Evolutionary conservation across 805 yeast genomes (phyloP), one percentile per base, ranked within the genome.

Genomic region (Wickerhamiella siamensis): DNA sequence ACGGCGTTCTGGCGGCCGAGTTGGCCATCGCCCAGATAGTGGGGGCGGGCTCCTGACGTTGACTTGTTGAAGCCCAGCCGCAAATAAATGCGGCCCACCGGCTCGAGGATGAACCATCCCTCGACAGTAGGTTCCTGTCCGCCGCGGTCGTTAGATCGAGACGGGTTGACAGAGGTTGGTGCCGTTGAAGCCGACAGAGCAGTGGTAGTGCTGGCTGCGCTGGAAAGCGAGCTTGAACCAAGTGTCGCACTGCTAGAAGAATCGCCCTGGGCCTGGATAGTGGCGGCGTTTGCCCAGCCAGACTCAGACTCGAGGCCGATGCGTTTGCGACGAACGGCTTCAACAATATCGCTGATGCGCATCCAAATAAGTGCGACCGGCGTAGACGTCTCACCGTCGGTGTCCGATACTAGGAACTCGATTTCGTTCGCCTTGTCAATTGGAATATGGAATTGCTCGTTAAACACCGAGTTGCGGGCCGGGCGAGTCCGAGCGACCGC

Each of bases 1-100:
- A 91, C 88, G 47, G 99, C 99, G 65, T 96, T 97, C 58, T 88
- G 95, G 69, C 99, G 94, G 27, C 84, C 88, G 41, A 81, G 67
- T 0, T 83, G 83, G 40, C 60, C 61, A 20, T 67, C 73, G 32
- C 59, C 50, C 3, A 57, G 48, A 33, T 45, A 43, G 14, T 43
- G 42, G n/a, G 59, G 38, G 41, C 67, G 70, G 16, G 70, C 71
- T 27, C 47, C 45, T 22, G 63, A 57, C 20, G 65, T 62, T 4
- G 79, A 71, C 54, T 88, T 88, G 36, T 79, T 79, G 56, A 91
- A 91, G 2, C 88, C 80, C 20, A 88, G 62, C 4, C 78, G 74
- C 34, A 91, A 59, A 43, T 82, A 66, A 29, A 91, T 75, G 60
- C 86, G 95, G 18, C 99, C 99, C 2, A 87, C 76, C 8, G 98